These are phyloP conservation scores for Solanum appendiculatum DNA, from an alignment of 257 asterid species.

Conservation along the genomic window DNA sequence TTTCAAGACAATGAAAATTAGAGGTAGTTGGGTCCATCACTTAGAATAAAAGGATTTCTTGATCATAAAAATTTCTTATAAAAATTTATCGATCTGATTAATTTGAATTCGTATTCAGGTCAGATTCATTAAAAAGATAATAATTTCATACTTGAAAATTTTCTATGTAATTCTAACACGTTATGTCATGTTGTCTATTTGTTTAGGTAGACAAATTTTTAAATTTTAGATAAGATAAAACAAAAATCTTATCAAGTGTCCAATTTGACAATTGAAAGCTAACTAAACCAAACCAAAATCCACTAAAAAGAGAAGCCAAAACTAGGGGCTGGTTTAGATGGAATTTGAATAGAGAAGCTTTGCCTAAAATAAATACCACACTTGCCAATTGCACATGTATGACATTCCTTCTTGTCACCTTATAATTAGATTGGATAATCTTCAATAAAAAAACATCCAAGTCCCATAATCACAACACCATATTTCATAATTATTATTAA, in stretches of 20 bases:
- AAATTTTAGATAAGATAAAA: neutral
- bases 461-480: neutral
- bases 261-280: neutral
- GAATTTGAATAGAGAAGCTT: neutral
- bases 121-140: neutral
- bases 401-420: neutral
- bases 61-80: rapidly evolving
- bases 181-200: neutral
- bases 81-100: neutral
- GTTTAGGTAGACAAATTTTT: neutral
- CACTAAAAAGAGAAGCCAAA: neutral
- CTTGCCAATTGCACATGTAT: neutral
- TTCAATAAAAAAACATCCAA: neutral
- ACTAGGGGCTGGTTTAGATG: neutral
- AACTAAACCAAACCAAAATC: neutral
- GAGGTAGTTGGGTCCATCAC: neutral
- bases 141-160: neutral
- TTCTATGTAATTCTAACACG: neutral
- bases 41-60: neutral
- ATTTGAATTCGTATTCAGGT: neutral
- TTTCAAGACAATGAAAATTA: neutral
- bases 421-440: neutral
- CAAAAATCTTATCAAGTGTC: neutral
- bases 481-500: no score
- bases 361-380: neutral